These are phyloP conservation scores for Hyaloperonospora brassicae DNA, from an alignment of 352 stramenopile species.

Conservation along the genomic window DNA sequence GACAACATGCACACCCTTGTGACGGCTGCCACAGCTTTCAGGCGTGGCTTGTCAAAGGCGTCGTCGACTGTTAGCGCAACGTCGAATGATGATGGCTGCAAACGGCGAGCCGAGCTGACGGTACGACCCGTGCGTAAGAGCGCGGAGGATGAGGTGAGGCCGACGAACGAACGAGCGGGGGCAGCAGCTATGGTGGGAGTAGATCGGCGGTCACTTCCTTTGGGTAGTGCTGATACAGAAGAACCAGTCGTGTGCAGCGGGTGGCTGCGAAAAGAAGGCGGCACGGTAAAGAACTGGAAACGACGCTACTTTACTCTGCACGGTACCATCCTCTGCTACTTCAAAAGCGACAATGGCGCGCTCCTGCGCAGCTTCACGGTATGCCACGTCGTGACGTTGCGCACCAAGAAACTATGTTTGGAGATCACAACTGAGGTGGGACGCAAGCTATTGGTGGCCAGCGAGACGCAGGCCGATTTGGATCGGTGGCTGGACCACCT, in stretches of 20 bases:
- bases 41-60: constrained; percentile 27
- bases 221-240: constrained; percentile 13
- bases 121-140: constrained; percentile 2
- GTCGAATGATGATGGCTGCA: constrained; percentile 14
- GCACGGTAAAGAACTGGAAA: constrained; percentile 81
- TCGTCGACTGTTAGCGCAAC: constrained; percentile 21
- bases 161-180: constrained; percentile 16
- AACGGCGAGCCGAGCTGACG: constrained; percentile 1
- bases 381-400: constrained; percentile 58
- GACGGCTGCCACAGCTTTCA: constrained; percentile 34
- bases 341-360: constrained; percentile 71
- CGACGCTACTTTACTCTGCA: constrained; percentile 74
- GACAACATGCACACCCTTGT: constrained; percentile 25
- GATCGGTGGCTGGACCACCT: constrained; percentile 62
- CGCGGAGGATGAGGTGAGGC: constrained; percentile 10
- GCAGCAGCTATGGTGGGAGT: constrained; percentile 18
- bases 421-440: constrained; percentile 70
- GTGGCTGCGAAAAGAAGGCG: constrained; percentile 76
- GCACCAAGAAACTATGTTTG: constrained; percentile 60
- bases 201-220: constrained; percentile 17
- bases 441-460: constrained; percentile 64
- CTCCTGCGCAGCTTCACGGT: constrained; percentile 59
- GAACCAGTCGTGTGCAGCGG: constrained; percentile 58
- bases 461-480: constrained; percentile 55
- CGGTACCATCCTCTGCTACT: constrained; percentile 71